Evolutionary conservation across 805 yeast species (phyloP), one percentile per base, ranked within the genome.

Genomic region (Schwanniomyces polymorphus): DNA sequence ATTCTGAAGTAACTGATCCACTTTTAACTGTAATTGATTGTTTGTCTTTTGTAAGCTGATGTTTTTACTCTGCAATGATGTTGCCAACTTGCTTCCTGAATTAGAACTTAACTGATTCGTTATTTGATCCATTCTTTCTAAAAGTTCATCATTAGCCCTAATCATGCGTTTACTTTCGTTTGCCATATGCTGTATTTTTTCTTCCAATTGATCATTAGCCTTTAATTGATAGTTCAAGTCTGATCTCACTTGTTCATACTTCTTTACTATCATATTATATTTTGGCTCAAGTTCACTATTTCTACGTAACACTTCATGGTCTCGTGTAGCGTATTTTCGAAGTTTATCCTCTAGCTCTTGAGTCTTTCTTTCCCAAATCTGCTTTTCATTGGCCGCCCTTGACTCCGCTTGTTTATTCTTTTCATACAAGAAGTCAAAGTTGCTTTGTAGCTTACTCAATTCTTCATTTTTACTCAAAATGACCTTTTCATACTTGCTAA

Each of bases 11-110:
- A 70, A 67, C 50, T 75, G 75, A 47, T 85, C 72, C 34, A 80
- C 76, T 49, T 74, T 78, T 18, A 80, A 67, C 57, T 85, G 82
- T 7, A 74, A 67, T 43, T 82, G 66, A 49, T 80, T 78, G 50
- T 78, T 76, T 5, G 72, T 68, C 50, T 85, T 89, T 41, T 67
- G 73, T 21, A 73, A 51, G 33, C 59, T 63, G 11, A 61, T 48
- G 78, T 60, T 64, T 41, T 66, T 66, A 37, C 53, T 45, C 44
- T 61, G 61, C 25, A 68, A 50, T 34, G 42, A 54, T 18, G 61
- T 59, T 33, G 48, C 49, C 18, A 46, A 35, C 31, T 33, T 31
- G 48, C 41, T 35, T 25, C 40, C 25, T n/a, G 44, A 27, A 18
- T 33, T 45, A 3, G 38, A 33, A 16, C 42, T 42, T 10, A 51